Evolutionary conservation across 306 rosid species (phyloP).

Genomic region (Aeschynomene evenia): DNA sequence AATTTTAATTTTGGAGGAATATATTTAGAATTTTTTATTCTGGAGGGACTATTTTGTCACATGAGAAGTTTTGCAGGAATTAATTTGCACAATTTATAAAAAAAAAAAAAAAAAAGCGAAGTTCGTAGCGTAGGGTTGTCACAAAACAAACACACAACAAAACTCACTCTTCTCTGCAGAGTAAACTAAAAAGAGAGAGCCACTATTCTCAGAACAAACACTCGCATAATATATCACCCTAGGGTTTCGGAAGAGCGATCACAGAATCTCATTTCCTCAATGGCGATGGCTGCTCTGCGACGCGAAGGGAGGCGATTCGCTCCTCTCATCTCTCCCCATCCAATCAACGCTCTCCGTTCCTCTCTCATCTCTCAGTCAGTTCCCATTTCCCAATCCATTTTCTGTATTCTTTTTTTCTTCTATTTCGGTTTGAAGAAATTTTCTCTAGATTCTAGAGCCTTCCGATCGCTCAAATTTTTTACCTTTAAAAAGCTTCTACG

Average conservation of each 20-base stretch:
- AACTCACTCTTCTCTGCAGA: no score
- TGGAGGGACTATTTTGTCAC: no score
- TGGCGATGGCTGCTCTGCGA: constrained; percentile 93
- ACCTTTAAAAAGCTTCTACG: background rate
- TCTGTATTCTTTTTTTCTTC: background rate
- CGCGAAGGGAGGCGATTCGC: constrained; percentile 90
- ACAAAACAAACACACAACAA: no score
- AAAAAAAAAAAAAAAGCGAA: no score
- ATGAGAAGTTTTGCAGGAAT: no score
- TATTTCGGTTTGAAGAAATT: background rate
- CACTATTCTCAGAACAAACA: background rate
- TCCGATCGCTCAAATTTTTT: background rate
- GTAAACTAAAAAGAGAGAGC: background rate
- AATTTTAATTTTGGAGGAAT: no score
- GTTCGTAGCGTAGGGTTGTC: no score
- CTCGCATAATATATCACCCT: constrained; percentile 3
- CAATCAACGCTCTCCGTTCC: constrained; percentile 37
- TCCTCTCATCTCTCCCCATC: constrained; percentile 58
- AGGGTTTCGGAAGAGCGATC: constrained; percentile 48
- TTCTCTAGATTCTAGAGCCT: background rate
- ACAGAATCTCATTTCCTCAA: constrained; percentile 30
- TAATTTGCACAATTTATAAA: no score
- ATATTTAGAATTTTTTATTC: no score
- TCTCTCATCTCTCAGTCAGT: constrained; percentile 40
- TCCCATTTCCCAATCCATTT: background rate